These are phyloP conservation scores for Septoria petroselini DNA, from an alignment of 2,329 filamentous ascomycete genomes.

Conservation along the genomic window DNA sequence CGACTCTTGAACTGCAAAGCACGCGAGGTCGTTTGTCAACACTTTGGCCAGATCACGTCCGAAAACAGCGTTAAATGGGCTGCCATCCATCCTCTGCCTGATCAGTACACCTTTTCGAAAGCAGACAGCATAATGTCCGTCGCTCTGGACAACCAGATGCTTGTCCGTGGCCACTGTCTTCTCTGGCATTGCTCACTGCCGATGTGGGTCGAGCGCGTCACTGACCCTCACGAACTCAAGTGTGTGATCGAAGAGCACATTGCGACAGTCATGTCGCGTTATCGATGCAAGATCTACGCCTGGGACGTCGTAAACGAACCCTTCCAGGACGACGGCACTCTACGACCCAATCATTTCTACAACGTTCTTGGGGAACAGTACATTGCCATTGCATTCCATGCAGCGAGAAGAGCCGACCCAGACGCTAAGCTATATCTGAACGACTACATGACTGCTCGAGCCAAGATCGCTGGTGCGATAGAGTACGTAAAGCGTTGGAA, in stretches of 20 bases:
- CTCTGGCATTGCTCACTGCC: slow-evolving; percentile 57
- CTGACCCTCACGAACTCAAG: slow-evolving; percentile 52
- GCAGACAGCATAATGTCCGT: slow-evolving; percentile 61
- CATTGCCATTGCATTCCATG: slow-evolving; percentile 66
- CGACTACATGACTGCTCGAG: slow-evolving; percentile 58
- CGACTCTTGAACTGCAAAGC: no score
- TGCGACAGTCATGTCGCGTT: slow-evolving; percentile 55
- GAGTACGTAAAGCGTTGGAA: slow-evolving; percentile 62
- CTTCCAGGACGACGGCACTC: slow-evolving; percentile 58
- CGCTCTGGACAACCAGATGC: slow-evolving; percentile 55
- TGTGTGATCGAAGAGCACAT: slow-evolving; percentile 60
- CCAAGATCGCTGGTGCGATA: slow-evolving; percentile 56
- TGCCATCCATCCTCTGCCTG: slow-evolving; percentile 48
- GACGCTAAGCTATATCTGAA: slow-evolving; percentile 71
- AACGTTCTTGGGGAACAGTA: slow-evolving; percentile 67
- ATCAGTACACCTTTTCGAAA: slow-evolving; percentile 55
- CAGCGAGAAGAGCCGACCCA: slow-evolving; percentile 65
- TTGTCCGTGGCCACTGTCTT: slow-evolving; percentile 64
- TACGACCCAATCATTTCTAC: slow-evolving; percentile 63
- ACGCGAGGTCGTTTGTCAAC: slow-evolving; percentile 56
- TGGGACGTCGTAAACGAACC: slow-evolving; percentile 64
- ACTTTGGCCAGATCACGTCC: slow-evolving; percentile 64
- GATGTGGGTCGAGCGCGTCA: slow-evolving; percentile 58
- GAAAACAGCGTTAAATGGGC: slow-evolving; percentile 72
- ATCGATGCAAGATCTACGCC: slow-evolving; percentile 61